Evolutionary conservation across 164 flowering plant genomes (phyloP), one percentile per base, ranked within the genome.

Genomic region (Houttuynia cordata): DNA sequence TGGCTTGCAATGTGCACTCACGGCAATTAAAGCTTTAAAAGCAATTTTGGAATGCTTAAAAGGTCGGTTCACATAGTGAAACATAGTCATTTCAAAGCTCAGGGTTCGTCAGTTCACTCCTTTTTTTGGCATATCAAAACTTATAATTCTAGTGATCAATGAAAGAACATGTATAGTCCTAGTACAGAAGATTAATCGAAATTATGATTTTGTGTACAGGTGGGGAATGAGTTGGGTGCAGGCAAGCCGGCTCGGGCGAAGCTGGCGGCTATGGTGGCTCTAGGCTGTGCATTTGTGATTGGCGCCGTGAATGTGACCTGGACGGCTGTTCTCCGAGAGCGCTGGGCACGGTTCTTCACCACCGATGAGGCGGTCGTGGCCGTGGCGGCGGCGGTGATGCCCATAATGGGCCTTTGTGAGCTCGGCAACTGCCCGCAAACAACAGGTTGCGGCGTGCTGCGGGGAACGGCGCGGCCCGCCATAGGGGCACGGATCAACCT

Each of bases 381-480:
- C 0, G 56, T 93, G 17, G 98, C 91, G 8, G 85, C 87, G 0
- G 79, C 92, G 10, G 92, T 86, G 1, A 72, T 93, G 81, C 98
- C 97, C 3, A 79, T 93, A 13, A 77, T 93, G 64, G 98, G 98
- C 0, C 65, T 89, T 0, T 89, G 97, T 45, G 98, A 92, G 80
- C 87, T 92, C 0, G 96, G 95, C 8, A 92, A 92, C 79, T 92
- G 98, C 72, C 98, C 98, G 0, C 98, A 92, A 51, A 90, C 96
- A 1, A 86, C 98, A 0, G 98, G 97, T 17, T 93, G 96, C 47
- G 98, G 98, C 45, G 83, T 93, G 60, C 79, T 93, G 3, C 91
- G 98, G 5, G 97, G 90, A 68, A 81, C 94, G 0, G 98, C 96
- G 0, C 64, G 96, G 64, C 97, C 98, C 0, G 87, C 77, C 1